Conservation (phyloP, 2,329 filamentous ascomycete genomes). For the Hypoxylon sp. region DNA sequence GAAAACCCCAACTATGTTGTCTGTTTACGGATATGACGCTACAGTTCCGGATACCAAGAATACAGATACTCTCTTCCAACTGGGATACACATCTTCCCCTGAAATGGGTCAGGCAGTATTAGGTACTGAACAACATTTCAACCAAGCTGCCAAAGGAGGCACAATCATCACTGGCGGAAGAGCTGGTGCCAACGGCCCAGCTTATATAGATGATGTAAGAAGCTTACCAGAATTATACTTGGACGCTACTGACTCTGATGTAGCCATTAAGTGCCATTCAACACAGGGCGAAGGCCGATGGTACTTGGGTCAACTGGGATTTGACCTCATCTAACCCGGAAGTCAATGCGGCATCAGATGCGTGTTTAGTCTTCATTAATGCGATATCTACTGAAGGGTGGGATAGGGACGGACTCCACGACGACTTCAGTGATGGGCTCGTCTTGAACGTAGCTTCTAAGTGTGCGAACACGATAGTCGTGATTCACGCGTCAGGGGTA, state of each 20-base stretch:
- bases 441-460: conserved; percentile 70
- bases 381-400: conserved; percentile 83
- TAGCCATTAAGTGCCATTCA: conserved; percentile 71
- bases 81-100: conserved; percentile 62
- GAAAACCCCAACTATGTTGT: conserved; percentile 67
- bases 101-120: conserved; percentile 62
- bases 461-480: conserved; percentile 73
- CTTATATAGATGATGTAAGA: conserved; percentile 63
- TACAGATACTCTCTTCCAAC: conserved; percentile 59
- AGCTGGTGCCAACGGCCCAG: conserved; percentile 64
- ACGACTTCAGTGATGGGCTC: conserved; percentile 74
- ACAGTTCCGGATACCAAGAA: conserved; percentile 62
- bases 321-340: conserved; percentile 60
- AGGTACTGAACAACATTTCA: conserved; percentile 59
- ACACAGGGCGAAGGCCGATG: conserved; percentile 64
- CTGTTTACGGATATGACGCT: conserved; percentile 76
- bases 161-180: conserved; percentile 66
- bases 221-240: not conserved
- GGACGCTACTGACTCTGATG: conserved; percentile 46
- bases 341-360: conserved; percentile 64
- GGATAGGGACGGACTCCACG: conserved; percentile 74
- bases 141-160: conserved; percentile 64
- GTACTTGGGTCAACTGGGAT: conserved; percentile 71
- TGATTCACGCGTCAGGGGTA: conserved; percentile 73
- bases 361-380: conserved; percentile 76